phyloP scores from a whole-genome alignment of 257 asterid genomes.

The Verbena officinalis region DNA sequence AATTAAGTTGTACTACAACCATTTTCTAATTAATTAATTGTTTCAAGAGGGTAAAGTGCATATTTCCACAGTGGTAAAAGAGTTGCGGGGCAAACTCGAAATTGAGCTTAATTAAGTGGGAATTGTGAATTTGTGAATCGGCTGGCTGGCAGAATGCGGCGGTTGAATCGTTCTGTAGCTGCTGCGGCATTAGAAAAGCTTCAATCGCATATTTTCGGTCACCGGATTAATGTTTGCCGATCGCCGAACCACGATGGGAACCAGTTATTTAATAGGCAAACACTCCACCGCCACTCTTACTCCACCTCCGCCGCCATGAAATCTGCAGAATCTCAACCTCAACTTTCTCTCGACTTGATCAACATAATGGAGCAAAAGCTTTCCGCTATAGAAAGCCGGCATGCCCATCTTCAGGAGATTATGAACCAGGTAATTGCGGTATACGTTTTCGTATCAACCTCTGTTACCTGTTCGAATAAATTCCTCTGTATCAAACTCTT shows the following conservation, averaged over 20 bases:
- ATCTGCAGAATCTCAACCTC: slow-evolving; percentile 47
- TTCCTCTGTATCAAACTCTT: slow-evolving; percentile 22
- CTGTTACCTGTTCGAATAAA: slow-evolving; percentile 31
- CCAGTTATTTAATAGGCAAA: slow-evolving; percentile 11
- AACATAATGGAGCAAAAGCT: slow-evolving; percentile 78
- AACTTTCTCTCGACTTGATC: slow-evolving; percentile 70
- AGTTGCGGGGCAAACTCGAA: too few species aligned
- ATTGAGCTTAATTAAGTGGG: neutral
- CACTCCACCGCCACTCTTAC: slow-evolving; percentile 32
- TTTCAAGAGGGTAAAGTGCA: too few species aligned
- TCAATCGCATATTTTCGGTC: slow-evolving; percentile 15
- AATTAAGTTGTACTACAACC: too few species aligned
- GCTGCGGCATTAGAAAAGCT: slow-evolving; percentile 26
- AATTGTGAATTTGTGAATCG: neutral
- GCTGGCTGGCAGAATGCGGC: slow-evolving; percentile 30
- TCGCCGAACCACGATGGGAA: neutral
- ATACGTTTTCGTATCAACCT: neutral
- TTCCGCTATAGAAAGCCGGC: slow-evolving; percentile 64
- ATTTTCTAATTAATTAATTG: too few species aligned
- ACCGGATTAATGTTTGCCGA: slow-evolving; percentile 3
- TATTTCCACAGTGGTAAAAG: too few species aligned
- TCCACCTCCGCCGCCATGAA: slow-evolving; percentile 35
- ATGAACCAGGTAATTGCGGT: slow-evolving; percentile 51
- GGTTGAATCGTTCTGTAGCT: slow-evolving; percentile 15
- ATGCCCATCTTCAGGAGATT: slow-evolving; percentile 57